Conservation (phyloP, 345 rosid genomes). For the Clausena lansium region DNA sequence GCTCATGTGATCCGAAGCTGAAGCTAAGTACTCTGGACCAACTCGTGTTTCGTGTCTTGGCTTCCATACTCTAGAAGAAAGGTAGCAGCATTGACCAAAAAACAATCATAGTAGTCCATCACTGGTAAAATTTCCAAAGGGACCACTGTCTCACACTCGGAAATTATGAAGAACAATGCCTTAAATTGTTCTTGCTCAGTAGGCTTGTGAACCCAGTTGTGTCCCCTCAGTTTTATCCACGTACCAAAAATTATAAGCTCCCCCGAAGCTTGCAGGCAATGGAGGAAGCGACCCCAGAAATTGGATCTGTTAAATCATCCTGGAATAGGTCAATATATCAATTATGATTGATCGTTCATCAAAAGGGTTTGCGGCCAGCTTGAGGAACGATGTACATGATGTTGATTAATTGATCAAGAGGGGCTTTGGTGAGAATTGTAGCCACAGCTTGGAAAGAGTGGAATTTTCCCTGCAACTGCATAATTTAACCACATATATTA, state of each 20-base stretch:
- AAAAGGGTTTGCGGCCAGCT: neutral
- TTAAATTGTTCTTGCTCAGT: neutral
- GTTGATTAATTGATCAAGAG: conserved; percentile 32
- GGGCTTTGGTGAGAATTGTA: conserved; percentile 93
- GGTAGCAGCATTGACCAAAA: too few species aligned
- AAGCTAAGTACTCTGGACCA: too few species aligned
- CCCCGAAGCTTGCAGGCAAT: neutral
- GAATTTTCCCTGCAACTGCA: conserved; percentile 84
- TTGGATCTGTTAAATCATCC: neutral
- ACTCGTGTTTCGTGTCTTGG: too few species aligned
- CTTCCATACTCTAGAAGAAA: too few species aligned
- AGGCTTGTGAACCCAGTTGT: neutral
- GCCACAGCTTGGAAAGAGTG: conserved; percentile 98
- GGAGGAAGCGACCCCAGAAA: neutral
- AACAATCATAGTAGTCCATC: neutral
- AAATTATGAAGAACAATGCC: neutral
- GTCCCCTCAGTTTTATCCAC: neutral
- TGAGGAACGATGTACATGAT: too few species aligned
- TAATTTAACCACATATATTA: neutral
- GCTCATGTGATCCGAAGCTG: too few species aligned
- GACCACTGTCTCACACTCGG: conserved; percentile 9
- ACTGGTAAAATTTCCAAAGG: neutral
- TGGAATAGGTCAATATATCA: neutral
- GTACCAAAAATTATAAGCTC: neutral
- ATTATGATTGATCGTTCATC: neutral